Percentiles rank a stretch among this genome's conserved stretches.
Evolutionary conservation across 257 asterid genomes (phyloP).

Genomic region (Jacaranda mimosifolia): DNA sequence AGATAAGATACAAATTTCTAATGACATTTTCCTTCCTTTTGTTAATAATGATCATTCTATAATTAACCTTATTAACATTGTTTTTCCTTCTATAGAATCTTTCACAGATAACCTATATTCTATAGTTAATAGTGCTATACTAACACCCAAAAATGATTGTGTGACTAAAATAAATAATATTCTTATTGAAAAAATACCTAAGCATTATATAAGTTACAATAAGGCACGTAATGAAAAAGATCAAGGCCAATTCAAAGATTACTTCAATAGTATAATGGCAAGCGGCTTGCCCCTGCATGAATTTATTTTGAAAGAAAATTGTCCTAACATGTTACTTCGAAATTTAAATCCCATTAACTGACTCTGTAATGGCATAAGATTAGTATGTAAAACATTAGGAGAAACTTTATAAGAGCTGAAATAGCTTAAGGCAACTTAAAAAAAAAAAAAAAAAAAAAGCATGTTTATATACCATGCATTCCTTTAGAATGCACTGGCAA

Average conservation of each 20-base stretch:
- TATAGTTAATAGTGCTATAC: too few species aligned
- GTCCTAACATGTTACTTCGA: not conserved
- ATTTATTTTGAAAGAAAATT: too few species aligned
- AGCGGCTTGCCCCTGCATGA: not conserved
- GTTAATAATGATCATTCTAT: not conserved
- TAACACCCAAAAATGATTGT: too few species aligned
- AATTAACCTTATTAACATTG: too few species aligned
- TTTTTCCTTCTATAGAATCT: too few species aligned
- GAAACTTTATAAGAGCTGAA: too few species aligned
- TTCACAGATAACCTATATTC: too few species aligned
- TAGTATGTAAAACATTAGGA: not conserved
- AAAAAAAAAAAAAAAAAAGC: not conserved
- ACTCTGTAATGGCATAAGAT: not conserved
- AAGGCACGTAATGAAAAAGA: not conserved
- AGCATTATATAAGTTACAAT: too few species aligned
- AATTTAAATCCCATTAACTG: not conserved
- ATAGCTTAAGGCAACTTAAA: too few species aligned
- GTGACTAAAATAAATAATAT: too few species aligned
- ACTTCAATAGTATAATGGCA: too few species aligned
- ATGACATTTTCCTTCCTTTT: not conserved
- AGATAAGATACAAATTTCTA: not conserved
- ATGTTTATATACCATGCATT: not conserved
- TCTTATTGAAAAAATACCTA: too few species aligned
- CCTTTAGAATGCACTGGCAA: not conserved
- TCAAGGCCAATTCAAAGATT: not conserved